Conservation (phyloP, 2,329 filamentous ascomycete genomes). For the Fusarium sp. region DNA sequence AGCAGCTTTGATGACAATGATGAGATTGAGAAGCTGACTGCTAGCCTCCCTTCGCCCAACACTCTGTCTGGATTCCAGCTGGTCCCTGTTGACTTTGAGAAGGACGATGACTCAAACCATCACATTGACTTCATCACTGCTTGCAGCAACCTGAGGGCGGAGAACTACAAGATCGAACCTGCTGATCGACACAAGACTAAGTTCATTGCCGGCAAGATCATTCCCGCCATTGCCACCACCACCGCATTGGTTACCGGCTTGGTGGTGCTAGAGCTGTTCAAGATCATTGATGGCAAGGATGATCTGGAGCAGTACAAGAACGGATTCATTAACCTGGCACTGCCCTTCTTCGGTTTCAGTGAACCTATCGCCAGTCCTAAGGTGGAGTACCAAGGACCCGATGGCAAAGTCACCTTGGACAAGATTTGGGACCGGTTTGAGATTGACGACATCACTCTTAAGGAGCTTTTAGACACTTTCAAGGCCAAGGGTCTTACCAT, state of each 20-base stretch:
- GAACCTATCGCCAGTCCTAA: slow-evolving; percentile 96
- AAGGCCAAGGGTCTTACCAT: slow-evolving; percentile 84
- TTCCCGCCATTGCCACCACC: slow-evolving; percentile 97
- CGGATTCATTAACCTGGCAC: slow-evolving; percentile 94
- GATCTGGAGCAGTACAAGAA: slow-evolving; percentile 99
- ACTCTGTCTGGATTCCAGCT: slow-evolving; percentile 90
- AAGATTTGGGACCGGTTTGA: slow-evolving; percentile 99
- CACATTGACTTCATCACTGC: slow-evolving; percentile 99
- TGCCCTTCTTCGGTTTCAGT: slow-evolving; percentile 98
- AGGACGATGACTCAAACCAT: slow-evolving; percentile 97
- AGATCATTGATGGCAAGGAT: slow-evolving; percentile 95
- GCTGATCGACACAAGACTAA: slow-evolving; percentile 98
- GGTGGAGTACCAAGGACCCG: slow-evolving; percentile 85
- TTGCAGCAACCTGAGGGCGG: slow-evolving; percentile 93
- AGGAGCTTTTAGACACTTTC: slow-evolving; percentile 87
- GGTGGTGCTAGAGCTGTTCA: slow-evolving; percentile 93
- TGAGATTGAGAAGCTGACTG: slow-evolving; percentile 81
- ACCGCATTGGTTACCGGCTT: slow-evolving; percentile 96
- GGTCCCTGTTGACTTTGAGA: slow-evolving; percentile 95
- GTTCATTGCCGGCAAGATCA: slow-evolving; percentile 99
- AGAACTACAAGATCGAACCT: slow-evolving; percentile 96
- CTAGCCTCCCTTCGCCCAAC: slow-evolving; percentile 82
- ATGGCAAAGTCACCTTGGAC: slow-evolving; percentile 87
- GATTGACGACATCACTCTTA: slow-evolving; percentile 85
- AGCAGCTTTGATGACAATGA: slow-evolving; percentile 78